Conservation (phyloP, 139 green algal species). For the Chlorella sp. region DNA sequence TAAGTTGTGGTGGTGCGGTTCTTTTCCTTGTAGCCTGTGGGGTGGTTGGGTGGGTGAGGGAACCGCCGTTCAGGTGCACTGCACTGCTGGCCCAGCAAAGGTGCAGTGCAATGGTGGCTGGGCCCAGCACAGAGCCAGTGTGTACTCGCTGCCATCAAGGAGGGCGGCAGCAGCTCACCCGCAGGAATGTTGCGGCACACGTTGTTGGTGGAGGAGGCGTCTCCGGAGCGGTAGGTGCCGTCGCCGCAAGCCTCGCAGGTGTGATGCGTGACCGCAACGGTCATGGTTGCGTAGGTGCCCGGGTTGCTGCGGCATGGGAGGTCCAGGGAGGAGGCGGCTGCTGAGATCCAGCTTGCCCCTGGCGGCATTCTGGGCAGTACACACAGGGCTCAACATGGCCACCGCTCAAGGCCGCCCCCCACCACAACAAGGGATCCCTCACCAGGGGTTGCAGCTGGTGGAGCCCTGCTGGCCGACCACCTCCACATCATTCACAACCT, state of each 20-base stretch:
- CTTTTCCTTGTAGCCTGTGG: slow-evolving; percentile 15
- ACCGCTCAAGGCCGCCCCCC: too few relatives aligned
- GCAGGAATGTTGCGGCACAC: not conserved
- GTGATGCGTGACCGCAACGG: not conserved
- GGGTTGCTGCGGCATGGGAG: not conserved
- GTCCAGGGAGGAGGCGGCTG: too few relatives aligned
- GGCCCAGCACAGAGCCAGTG: too few relatives aligned
- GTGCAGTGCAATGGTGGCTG: too few relatives aligned
- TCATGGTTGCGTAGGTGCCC: not conserved
- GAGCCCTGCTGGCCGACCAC: not conserved
- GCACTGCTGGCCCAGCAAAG: too few relatives aligned
- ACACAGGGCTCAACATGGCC: too few relatives aligned
- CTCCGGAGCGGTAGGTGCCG: slow-evolving; percentile 18
- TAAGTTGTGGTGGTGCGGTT: not conserved
- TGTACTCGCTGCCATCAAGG: too few relatives aligned
- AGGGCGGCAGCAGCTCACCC: not conserved
- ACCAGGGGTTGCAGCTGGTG: slow-evolving; percentile 7
- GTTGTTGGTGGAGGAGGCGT: slow-evolving; percentile 10
- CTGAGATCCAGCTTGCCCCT: too few relatives aligned
- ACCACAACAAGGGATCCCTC: too few relatives aligned
- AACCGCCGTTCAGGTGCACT: too few relatives aligned
- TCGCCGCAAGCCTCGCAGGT: not conserved
- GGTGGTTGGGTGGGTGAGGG: too few relatives aligned
- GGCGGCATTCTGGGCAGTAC: too few relatives aligned
- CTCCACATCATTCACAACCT: not conserved